phyloP scores from a whole-genome alignment of 2,329 filamentous ascomycete species.

The Clarireedia paspali region DNA sequence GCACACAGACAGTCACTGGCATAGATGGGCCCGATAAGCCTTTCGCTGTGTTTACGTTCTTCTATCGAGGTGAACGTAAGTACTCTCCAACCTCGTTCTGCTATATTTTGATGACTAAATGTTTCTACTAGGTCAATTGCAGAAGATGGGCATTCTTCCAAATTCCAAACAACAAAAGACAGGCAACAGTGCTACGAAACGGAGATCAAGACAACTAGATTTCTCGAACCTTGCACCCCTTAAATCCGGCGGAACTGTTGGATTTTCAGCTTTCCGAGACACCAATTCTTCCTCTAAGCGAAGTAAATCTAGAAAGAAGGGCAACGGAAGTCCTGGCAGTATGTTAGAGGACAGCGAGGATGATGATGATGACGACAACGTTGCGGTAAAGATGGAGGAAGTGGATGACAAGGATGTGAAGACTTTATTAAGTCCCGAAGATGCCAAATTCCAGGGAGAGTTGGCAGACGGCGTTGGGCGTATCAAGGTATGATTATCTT shows the following conservation, averaged over 20 bases:
- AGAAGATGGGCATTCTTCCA: constrained; percentile 88
- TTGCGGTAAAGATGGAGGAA: constrained; percentile 59
- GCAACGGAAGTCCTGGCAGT: constrained; percentile 46
- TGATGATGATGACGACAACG: constrained; percentile 64
- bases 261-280: constrained; percentile 84
- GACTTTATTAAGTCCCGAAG: constrained; percentile 58
- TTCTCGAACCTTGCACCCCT: constrained; percentile 79
- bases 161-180: constrained; percentile 55
- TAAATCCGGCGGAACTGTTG: constrained; percentile 79
- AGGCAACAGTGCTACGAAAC: constrained; percentile 56
- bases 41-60: constrained; percentile 95
- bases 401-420: constrained; percentile 54
- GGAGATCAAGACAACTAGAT: constrained; percentile 75
- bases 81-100: constrained; percentile 22
- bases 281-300: constrained; percentile 49
- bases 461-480: constrained; percentile 74
- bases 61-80: constrained; percentile 92
- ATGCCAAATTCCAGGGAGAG: constrained; percentile 64
- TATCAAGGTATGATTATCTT: constrained; percentile 59
- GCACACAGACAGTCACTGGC: constrained; percentile 97
- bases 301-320: constrained; percentile 54
- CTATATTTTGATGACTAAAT: constrained; percentile 13
- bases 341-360: constrained; percentile 67
- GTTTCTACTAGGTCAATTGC: constrained; percentile 64
- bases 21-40: constrained; percentile 95